Conservation (phyloP, 495 filamentous ascomycete species). For the Annulohypoxylon stygium region DNA sequence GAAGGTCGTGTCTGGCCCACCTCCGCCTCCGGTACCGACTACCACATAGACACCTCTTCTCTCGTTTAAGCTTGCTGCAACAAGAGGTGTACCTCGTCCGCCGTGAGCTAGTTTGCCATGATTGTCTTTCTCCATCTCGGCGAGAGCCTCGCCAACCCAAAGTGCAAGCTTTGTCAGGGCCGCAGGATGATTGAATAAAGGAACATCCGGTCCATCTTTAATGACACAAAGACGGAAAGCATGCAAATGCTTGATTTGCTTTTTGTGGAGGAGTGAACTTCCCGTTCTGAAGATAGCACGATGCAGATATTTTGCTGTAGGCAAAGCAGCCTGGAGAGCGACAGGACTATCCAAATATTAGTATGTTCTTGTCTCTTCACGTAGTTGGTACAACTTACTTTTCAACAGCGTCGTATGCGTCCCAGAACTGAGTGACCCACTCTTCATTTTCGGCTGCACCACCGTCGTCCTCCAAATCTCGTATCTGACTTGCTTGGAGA, state of each 20-base stretch:
- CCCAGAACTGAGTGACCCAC: constrained; percentile 86
- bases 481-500: constrained; percentile 53
- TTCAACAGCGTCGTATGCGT: constrained; percentile 90
- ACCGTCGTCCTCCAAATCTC: constrained; percentile 59
- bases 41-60: constrained; percentile 89
- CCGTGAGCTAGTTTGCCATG: constrained; percentile 75
- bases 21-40: constrained; percentile 87
- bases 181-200: constrained; percentile 89
- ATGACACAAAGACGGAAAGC: constrained; percentile 96
- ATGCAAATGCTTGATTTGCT: constrained; percentile 89
- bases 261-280: constrained; percentile 89
- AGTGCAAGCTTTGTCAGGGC: constrained; percentile 92
- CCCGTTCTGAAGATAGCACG: constrained; percentile 94
- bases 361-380: constrained; percentile 24
- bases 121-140: constrained; percentile 84
- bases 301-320: constrained; percentile 88
- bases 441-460: constrained; percentile 69
- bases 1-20: constrained; percentile 70
- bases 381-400: constrained; percentile 62
- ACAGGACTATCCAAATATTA: constrained; percentile 74
- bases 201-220: constrained; percentile 91
- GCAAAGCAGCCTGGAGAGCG: constrained; percentile 79
- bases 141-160: constrained; percentile 94
- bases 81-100: constrained; percentile 83
- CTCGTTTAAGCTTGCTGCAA: constrained; percentile 91